These are phyloP conservation scores for Botrytis sinoallii DNA, from an alignment of 2,329 filamentous ascomycete species.

Conservation along the genomic window DNA sequence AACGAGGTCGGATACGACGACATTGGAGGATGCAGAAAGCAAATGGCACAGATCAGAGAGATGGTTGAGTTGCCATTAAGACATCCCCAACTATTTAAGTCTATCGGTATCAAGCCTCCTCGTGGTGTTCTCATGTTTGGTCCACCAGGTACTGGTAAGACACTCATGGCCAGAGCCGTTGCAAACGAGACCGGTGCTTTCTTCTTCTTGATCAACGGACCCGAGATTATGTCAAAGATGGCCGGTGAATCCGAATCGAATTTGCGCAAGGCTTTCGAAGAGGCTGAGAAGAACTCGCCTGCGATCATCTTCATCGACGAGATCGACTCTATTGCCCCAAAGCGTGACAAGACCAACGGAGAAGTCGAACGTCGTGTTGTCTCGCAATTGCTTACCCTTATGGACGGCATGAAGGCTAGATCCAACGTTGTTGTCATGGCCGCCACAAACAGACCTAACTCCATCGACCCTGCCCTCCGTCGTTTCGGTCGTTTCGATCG, in stretches of 20 bases:
- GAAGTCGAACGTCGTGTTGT: constrained; percentile 98
- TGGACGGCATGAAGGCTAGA: constrained; percentile 99
- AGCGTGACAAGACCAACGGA: constrained; percentile 99
- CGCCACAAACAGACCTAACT: constrained; percentile 97
- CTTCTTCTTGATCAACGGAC: constrained; percentile 99
- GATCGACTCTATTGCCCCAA: constrained; percentile 97
- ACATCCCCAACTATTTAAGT: constrained; percentile 99
- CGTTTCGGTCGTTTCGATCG: constrained; percentile 99
- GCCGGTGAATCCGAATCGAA: constrained; percentile 99
- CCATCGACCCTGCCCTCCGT: constrained; percentile 94
- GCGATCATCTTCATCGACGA: constrained; percentile 99
- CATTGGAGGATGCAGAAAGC: constrained; percentile 98
- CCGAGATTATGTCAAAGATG: constrained; percentile 99
- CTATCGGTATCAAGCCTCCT: constrained; percentile 98
- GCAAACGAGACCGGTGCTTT: constrained; percentile 99
- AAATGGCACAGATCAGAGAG: constrained; percentile 99
- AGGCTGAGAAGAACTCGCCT: constrained; percentile 98
- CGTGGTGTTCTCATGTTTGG: constrained; percentile 96
- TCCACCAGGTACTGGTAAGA: constrained; percentile 98
- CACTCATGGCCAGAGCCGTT: constrained; percentile 95
- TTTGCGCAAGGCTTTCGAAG: constrained; percentile 97
- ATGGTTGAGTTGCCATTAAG: constrained; percentile 95
- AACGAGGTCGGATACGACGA: constrained; percentile 99
- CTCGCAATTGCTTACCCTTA: constrained; percentile 91
- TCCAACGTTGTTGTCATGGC: constrained; percentile 99